Percentiles rank a stretch among this genome's conserved stretches.
phyloP scores from a whole-genome alignment of 2,329 filamentous ascomycete species.

The Plectosphaerella sp. region DNA sequence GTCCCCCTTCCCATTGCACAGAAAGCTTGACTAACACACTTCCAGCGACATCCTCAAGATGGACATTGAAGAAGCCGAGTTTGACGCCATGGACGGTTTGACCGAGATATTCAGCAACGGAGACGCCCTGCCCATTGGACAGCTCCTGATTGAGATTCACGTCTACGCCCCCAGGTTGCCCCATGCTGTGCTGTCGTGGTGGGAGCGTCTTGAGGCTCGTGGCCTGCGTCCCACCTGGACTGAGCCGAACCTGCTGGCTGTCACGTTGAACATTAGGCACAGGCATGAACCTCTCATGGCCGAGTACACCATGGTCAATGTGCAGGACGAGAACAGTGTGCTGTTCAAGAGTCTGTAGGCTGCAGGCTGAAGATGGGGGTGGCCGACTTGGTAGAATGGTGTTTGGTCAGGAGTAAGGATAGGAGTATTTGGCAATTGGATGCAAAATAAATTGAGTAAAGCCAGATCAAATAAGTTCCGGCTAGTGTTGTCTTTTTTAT shows the following conservation, averaged over 20 bases:
- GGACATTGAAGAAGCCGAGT: constrained; percentile 32
- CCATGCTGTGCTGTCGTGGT: constrained; percentile 13
- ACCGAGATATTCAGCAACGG: constrained; percentile 11
- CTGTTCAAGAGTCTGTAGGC: constrained; percentile 1
- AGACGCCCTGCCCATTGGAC: constrained; percentile 12
- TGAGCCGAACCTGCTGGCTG: constrained; percentile 16
- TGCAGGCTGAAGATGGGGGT: too few species aligned
- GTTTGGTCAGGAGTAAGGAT: too few species aligned
- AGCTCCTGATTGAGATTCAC: constrained; percentile 15
- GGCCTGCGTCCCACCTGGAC: constrained; percentile 18
- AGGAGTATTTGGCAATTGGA: too few species aligned
- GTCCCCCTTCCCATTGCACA: not conserved
- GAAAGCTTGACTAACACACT: constrained; percentile 1
- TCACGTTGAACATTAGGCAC: constrained; percentile 8
- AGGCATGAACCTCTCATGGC: constrained; percentile 12
- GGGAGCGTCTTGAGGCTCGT: constrained; percentile 15
- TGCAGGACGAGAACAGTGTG: constrained; percentile 12
- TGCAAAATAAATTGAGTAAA: too few species aligned
- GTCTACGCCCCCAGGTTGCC: constrained; percentile 6
- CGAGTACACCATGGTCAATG: constrained; percentile 17
- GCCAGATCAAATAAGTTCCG: too few species aligned
- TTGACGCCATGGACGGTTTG: constrained; percentile 21
- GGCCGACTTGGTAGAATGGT: too few species aligned
- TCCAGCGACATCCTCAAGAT: constrained; percentile 33
- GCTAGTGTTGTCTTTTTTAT: too few species aligned